phyloP scores from a whole-genome alignment of 257 asterid species.

The Solanum chilense region DNA sequence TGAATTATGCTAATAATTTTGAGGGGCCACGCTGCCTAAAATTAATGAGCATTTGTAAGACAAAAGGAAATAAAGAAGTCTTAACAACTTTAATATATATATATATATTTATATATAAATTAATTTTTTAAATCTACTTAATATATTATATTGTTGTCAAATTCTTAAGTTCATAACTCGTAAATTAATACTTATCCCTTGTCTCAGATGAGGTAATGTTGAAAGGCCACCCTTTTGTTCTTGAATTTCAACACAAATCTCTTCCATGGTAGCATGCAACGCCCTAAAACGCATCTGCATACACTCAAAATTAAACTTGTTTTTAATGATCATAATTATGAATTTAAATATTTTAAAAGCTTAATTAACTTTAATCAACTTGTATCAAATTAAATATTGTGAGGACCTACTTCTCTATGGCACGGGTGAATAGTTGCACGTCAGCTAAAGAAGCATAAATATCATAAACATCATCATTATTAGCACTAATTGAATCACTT shows the following conservation, averaged over 20 bases:
- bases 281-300: conserved; percentile 28
- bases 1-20: fast-evolving
- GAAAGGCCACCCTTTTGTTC: conserved; percentile 35
- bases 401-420: conserved; percentile 28
- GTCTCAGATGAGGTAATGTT: conserved; percentile 21
- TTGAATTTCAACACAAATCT: conserved; percentile 30
- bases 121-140: too few species aligned
- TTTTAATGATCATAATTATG: neutral
- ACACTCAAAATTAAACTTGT: conserved; percentile 1
- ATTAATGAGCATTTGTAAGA: too few species aligned
- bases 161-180: too few species aligned
- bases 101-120: too few species aligned
- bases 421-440: conserved; percentile 30
- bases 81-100: too few species aligned
- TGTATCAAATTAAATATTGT: neutral
- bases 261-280: conserved; percentile 17
- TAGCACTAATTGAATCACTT: conserved; percentile 24
- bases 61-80: too few species aligned
- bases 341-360: neutral
- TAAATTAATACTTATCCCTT: conserved; percentile 11
- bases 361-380: too few species aligned
- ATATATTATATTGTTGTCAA: too few species aligned
- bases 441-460: conserved; percentile 39
- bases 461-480: conserved; percentile 49
- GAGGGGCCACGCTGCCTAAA: too few species aligned